phyloP scores from a whole-genome alignment of 2,329 filamentous ascomycete species.

The Hypoxylon sp. region DNA sequence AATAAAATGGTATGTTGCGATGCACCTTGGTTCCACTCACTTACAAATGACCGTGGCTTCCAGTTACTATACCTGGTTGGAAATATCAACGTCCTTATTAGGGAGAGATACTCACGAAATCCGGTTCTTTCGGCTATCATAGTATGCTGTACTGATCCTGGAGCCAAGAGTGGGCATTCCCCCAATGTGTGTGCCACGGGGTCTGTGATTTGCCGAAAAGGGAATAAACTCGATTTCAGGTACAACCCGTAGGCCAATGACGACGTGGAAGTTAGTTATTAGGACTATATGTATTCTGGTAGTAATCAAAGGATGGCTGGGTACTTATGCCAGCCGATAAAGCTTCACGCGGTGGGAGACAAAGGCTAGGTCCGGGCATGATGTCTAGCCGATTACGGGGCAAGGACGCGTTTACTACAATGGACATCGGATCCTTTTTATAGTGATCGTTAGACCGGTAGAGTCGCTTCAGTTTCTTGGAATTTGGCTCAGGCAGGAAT shows the following conservation, averaged over 20 bases:
- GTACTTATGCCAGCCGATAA: constrained; percentile 23
- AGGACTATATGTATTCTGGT: constrained; percentile 19
- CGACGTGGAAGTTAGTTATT: constrained; percentile 21
- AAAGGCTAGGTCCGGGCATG: constrained; percentile 16
- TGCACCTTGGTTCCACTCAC: constrained; percentile 34
- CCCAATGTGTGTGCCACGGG: constrained; percentile 37
- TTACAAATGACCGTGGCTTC: constrained; percentile 28
- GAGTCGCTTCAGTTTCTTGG: constrained; percentile 11
- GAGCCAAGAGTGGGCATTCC: constrained; percentile 39
- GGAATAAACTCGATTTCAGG: constrained; percentile 39
- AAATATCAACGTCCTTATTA: constrained; percentile 13
- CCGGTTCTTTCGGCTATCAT: constrained; percentile 37
- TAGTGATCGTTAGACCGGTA: constrained; percentile 24
- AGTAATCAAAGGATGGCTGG: constrained; percentile 19
- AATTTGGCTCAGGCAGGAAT: constrained; percentile 8
- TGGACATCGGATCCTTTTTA: constrained; percentile 21
- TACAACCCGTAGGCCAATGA: constrained; percentile 28
- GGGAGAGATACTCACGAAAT: constrained; percentile 17
- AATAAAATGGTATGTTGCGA: constrained; percentile 36
- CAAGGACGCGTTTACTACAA: constrained; percentile 4
- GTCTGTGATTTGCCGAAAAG: constrained; percentile 42
- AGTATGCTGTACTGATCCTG: constrained; percentile 30
- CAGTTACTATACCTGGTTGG: constrained; percentile 21
- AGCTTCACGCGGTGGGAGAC: constrained; percentile 28
- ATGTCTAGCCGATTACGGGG: constrained; percentile 23